Conservation (phyloP, 495 filamentous ascomycete genomes). For the Penicillium argentinense region DNA sequence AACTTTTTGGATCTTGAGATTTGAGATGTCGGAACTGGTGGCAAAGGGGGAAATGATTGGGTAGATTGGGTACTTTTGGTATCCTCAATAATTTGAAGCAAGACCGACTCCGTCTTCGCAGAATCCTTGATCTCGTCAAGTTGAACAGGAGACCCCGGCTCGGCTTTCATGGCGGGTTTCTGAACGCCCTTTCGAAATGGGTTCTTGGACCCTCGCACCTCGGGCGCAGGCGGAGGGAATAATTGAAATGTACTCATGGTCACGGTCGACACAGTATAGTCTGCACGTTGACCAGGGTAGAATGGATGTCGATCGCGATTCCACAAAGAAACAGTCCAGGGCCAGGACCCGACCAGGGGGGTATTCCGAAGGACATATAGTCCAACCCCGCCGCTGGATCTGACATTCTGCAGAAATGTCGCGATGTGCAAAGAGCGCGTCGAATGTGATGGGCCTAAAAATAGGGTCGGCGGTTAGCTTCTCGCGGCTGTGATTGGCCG, state of each 20-base stretch:
- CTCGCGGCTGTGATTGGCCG: constrained; percentile 22
- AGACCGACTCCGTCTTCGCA: constrained; percentile 37
- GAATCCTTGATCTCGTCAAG: constrained; percentile 35
- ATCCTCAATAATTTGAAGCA: constrained; percentile 42
- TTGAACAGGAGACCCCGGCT: constrained; percentile 34
- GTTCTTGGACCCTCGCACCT: constrained; percentile 37
- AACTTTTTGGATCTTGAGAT: constrained; percentile 20
- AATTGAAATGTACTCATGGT: constrained; percentile 52
- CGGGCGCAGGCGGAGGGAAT: constrained; percentile 52
- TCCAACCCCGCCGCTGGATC: constrained; percentile 4
- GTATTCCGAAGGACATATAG: constrained; percentile 26
- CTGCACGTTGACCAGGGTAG: too few relatives aligned
- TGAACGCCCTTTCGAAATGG: constrained; percentile 33
- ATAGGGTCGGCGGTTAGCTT: constrained; percentile 24
- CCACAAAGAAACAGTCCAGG: background rate
- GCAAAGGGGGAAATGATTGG: constrained; percentile 28
- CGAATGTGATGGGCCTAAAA: constrained; percentile 26
- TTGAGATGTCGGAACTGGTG: constrained; percentile 15
- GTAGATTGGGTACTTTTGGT: too few relatives aligned
- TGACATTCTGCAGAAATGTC: constrained; percentile 3
- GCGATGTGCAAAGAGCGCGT: constrained; percentile 6
- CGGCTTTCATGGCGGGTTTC: constrained; percentile 25
- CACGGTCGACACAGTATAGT: background rate
- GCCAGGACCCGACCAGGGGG: constrained; percentile 15
- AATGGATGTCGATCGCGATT: constrained; percentile 1